Percentiles rank a stretch among this genome's conserved stretches.
Conservation (phyloP, 2,329 filamentous ascomycete genomes). For the Parascedosporium putredinis region DNA sequence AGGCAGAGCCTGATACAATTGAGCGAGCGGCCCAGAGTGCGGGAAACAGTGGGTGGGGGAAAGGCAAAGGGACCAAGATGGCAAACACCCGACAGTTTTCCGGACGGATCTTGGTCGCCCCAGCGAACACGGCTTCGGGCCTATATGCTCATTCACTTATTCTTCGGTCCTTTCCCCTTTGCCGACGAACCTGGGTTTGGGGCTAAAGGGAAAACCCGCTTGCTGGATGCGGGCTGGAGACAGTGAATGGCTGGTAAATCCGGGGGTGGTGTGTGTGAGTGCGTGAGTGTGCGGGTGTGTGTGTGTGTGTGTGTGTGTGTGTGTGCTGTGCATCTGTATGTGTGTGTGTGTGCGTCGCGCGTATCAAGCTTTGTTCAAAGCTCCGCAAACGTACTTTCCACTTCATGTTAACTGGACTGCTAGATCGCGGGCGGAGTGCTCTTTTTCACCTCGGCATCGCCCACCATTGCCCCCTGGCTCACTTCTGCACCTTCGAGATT, state of each 20-base stretch:
- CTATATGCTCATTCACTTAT: neutral
- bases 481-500: neutral
- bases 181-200: neutral
- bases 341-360: no score
- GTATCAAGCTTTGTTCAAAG: no score
- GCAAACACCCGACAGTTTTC: neutral
- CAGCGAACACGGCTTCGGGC: neutral
- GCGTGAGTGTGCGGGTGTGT: neutral
- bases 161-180: neutral
- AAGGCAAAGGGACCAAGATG: no score
- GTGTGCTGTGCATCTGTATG: no score
- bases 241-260: neutral
- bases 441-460: no score
- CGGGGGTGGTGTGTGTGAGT: neutral
- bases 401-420: no score
- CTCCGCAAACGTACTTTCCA: no score
- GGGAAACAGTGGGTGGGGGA: neutral
- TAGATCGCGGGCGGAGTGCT: no score
- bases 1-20: constrained; percentile 5
- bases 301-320: no score
- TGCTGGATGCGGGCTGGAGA: neutral
- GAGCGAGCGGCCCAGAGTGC: neutral
- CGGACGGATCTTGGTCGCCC: neutral
- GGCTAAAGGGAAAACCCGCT: constrained; percentile 1
- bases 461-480: neutral